Percentiles rank a stretch among this genome's conserved stretches.
phyloP scores from a whole-genome alignment of 2,329 filamentous ascomycete genomes.

The Nakataea oryzae region DNA sequence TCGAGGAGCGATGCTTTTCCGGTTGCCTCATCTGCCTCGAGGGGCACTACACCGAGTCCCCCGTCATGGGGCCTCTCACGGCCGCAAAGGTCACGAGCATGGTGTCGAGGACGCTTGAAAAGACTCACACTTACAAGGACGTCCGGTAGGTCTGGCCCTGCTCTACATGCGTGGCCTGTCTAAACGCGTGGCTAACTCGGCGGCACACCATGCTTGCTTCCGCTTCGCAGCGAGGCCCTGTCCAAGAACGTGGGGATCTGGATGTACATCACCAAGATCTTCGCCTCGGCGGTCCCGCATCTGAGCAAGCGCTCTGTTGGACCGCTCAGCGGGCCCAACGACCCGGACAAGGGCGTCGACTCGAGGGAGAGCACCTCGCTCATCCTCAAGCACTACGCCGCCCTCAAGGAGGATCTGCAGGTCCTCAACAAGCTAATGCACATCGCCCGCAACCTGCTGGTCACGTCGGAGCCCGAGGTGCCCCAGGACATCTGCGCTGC shows the following conservation, averaged over 20 bases:
- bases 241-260: slow-evolving; percentile 55
- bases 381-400: slow-evolving; percentile 51
- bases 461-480: slow-evolving; percentile 53
- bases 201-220: neutral
- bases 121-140: slow-evolving; percentile 50
- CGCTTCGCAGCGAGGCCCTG: slow-evolving; percentile 37
- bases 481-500: slow-evolving; percentile 56
- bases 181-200: neutral
- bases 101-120: slow-evolving; percentile 50
- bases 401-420: slow-evolving; percentile 51
- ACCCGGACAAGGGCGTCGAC: slow-evolving; percentile 44
- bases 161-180: neutral
- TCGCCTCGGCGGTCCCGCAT: slow-evolving; percentile 49
- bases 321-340: slow-evolving; percentile 39
- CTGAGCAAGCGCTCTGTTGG: slow-evolving; percentile 50
- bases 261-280: slow-evolving; percentile 53
- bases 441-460: slow-evolving; percentile 53
- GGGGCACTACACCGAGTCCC: slow-evolving; percentile 46
- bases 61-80: slow-evolving; percentile 46
- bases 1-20: slow-evolving; percentile 54
- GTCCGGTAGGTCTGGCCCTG: slow-evolving; percentile 28
- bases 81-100: slow-evolving; percentile 44
- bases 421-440: slow-evolving; percentile 58
- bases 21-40: slow-evolving; percentile 51
- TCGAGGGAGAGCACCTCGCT: slow-evolving; percentile 51